These are phyloP conservation scores for Mycena sp. DNA, from an alignment of 1,284 basidiomycete species.

Conservation along the genomic window DNA sequence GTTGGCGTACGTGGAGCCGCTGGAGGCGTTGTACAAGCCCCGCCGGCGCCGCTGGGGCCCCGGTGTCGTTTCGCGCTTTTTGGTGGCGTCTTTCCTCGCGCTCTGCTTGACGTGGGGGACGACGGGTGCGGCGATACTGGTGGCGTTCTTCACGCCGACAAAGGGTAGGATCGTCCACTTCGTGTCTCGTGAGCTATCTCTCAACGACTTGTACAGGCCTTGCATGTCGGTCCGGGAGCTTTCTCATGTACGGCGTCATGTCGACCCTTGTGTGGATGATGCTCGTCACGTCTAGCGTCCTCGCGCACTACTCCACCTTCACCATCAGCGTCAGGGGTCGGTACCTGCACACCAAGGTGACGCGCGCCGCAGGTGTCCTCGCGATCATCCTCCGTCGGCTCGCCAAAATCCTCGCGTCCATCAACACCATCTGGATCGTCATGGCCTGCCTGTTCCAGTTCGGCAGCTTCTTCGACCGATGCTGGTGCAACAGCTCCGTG, in stretches of 20 bases:
- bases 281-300: constrained; percentile 23
- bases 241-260: constrained; percentile 34
- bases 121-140: constrained; percentile 35
- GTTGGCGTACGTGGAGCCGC: constrained; percentile 9
- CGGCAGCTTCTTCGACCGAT: constrained; percentile 15
- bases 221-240: constrained; percentile 35
- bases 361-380: constrained; percentile 10
- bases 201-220: constrained; percentile 26
- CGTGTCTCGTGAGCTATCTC: background rate
- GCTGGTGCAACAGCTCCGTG: constrained; percentile 32
- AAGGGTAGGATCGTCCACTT: constrained; percentile 11
- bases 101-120: constrained; percentile 38
- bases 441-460: constrained; percentile 39
- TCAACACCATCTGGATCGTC: constrained; percentile 37
- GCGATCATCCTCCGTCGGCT: constrained; percentile 33
- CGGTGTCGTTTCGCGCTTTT: constrained; percentile 32
- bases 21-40: background rate
- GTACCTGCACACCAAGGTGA: constrained; percentile 14
- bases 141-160: constrained; percentile 31
- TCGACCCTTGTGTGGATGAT: constrained; percentile 35
- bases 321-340: constrained; percentile 10
- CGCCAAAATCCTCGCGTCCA: constrained; percentile 33
- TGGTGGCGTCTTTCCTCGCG: constrained; percentile 32
- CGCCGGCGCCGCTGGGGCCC: constrained; percentile 27
- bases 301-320: constrained; percentile 25